A percentile compares a stretch with the other conserved stretches of the same genome.
phyloP scores from a whole-genome alignment of 1,284 basidiomycete species.

The Porogramme epimiltina region DNA sequence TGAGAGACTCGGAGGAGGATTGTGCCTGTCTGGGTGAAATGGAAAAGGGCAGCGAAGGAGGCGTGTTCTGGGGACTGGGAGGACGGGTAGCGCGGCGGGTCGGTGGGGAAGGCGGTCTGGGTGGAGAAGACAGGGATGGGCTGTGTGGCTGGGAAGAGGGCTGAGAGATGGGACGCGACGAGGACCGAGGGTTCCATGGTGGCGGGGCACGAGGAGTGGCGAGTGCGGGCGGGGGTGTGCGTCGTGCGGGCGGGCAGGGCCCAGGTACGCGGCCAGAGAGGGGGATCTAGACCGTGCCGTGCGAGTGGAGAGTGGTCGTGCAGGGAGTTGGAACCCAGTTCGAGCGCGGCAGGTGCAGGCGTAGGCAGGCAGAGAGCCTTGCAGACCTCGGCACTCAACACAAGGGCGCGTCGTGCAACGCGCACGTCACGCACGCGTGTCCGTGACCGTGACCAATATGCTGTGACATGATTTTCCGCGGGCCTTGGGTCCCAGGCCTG shows the following conservation, averaged over 20 bases:
- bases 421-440: no score
- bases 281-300: no score
- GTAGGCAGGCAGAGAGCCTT: no score
- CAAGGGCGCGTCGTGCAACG: no score
- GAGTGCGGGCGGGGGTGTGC: conserved; percentile 5
- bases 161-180: conserved; percentile 64
- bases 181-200: conserved; percentile 47
- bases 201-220: conserved; percentile 16
- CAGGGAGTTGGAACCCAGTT: no score
- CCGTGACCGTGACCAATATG: no score
- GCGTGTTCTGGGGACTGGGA: conserved; percentile 78
- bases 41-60: conserved; percentile 58
- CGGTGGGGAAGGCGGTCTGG: conserved; percentile 53
- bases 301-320: no score
- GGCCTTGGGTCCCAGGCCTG: no score
- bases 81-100: conserved; percentile 39
- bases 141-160: conserved; percentile 54
- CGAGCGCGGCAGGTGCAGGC: no score
- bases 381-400: no score
- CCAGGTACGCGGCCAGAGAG: neutral
- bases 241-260: neutral
- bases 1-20: conserved; percentile 78
- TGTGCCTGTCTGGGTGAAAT: conserved; percentile 62
- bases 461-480: no score
- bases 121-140: conserved; percentile 58